Evolutionary conservation across 768 basidiomycete genomes (phyloP).

Genomic region (Naganishia randhawae): DNA sequence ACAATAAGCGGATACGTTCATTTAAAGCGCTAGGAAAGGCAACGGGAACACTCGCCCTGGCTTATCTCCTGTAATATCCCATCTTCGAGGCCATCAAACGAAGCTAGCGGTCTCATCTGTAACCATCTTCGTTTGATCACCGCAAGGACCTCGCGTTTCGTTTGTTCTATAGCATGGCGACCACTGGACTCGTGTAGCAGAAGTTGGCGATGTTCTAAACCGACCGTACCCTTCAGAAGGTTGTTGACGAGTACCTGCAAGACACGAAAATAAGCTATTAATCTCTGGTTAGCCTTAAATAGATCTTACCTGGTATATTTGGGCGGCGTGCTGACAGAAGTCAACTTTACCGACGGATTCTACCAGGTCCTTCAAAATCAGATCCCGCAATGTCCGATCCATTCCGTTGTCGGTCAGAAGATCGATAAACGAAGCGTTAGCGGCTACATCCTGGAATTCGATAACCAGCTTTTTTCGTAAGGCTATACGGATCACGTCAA

Average conservation of each 20-base stretch:
- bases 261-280: not conserved
- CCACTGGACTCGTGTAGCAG: constrained; percentile 68
- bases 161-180: constrained; percentile 68
- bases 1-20: not conserved
- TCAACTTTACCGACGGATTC: constrained; percentile 60
- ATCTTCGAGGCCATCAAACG: constrained; percentile 74
- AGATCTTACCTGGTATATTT: constrained; percentile 60
- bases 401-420: constrained; percentile 71
- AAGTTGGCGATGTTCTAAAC: constrained; percentile 60
- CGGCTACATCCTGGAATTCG: constrained; percentile 65
- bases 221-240: not conserved
- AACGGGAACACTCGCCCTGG: constrained; percentile 59
- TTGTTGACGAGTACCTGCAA: constrained; percentile 61
- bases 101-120: constrained; percentile 67
- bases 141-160: constrained; percentile 60
- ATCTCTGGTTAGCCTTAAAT: not conserved
- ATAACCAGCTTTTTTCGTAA: constrained; percentile 63
- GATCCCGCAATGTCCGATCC: constrained; percentile 68
- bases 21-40: too few relatives aligned
- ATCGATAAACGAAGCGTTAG: constrained; percentile 66
- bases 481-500: constrained; percentile 60
- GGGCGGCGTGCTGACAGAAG: constrained; percentile 58
- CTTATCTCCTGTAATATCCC: constrained; percentile 88
- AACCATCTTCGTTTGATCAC: constrained; percentile 80
- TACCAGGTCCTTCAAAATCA: constrained; percentile 65